Evolutionary conservation across 805 yeast species (phyloP).

Genomic region (Debaryomyces prosopidis): DNA sequence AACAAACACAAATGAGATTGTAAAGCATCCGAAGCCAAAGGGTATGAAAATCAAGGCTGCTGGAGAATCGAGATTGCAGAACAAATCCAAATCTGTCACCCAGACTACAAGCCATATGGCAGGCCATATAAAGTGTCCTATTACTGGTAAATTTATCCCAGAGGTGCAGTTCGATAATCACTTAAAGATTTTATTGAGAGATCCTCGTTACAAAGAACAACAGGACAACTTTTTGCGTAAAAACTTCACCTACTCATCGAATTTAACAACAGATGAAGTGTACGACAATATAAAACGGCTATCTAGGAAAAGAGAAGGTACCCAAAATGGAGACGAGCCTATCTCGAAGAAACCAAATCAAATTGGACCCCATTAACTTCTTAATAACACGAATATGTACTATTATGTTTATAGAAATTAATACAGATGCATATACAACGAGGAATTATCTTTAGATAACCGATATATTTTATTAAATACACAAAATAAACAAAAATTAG

Average conservation of each 20-base stretch:
- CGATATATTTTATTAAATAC: slow-evolving; percentile 21
- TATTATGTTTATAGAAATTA: background rate
- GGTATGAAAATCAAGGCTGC: slow-evolving; percentile 70
- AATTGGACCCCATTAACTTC: slow-evolving; percentile 10
- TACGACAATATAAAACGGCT: slow-evolving; percentile 59
- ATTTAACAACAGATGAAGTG: slow-evolving; percentile 57
- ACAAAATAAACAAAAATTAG: slow-evolving; percentile 17
- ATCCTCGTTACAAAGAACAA: slow-evolving; percentile 76
- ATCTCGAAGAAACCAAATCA: slow-evolving; percentile 9
- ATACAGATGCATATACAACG: too few species aligned
- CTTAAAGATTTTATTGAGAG: slow-evolving; percentile 65
- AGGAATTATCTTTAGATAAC: slow-evolving; percentile 1
- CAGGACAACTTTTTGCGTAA: slow-evolving; percentile 60
- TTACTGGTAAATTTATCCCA: slow-evolving; percentile 69
- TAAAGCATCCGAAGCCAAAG: slow-evolving; percentile 22
- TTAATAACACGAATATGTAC: background rate
- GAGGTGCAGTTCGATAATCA: slow-evolving; percentile 73
- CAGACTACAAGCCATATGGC: slow-evolving; percentile 13
- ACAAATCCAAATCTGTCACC: slow-evolving; percentile 3
- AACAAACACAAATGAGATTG: background rate
- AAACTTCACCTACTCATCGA: slow-evolving; percentile 47
- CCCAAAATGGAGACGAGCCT: slow-evolving; percentile 11
- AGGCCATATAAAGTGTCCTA: slow-evolving; percentile 66
- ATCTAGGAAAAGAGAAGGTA: slow-evolving; percentile 27
- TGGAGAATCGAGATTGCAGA: slow-evolving; percentile 63